Percentiles rank a stretch among this genome's conserved stretches.
Evolutionary conservation across 805 yeast genomes (phyloP).

Genomic region (Starmerella vaccinii): DNA sequence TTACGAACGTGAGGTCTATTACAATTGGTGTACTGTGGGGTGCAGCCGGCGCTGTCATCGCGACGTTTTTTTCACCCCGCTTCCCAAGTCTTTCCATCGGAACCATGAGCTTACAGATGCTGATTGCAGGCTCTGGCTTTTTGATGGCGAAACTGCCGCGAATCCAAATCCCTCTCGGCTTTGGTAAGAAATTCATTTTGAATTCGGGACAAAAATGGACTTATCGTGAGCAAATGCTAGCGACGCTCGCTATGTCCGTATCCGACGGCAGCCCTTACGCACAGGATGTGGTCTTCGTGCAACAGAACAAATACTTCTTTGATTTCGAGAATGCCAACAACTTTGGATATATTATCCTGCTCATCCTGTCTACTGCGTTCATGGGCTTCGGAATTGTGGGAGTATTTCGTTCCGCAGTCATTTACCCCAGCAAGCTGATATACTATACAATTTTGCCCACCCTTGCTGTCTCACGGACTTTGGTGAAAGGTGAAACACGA

Average conservation of each 20-base stretch:
- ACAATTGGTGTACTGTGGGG: slow-evolving; percentile 42
- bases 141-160: slow-evolving; percentile 28
- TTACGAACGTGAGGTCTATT: slow-evolving; percentile 32
- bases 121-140: slow-evolving; percentile 51
- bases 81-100: slow-evolving; percentile 43
- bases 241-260: slow-evolving; percentile 20
- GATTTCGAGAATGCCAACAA: neutral
- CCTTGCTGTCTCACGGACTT: slow-evolving; percentile 41
- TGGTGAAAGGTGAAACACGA: slow-evolving; percentile 24
- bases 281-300: neutral
- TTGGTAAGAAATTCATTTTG: slow-evolving; percentile 20
- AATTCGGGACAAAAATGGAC: slow-evolving; percentile 45
- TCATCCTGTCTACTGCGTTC: slow-evolving; percentile 47
- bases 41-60: slow-evolving; percentile 39
- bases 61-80: slow-evolving; percentile 35
- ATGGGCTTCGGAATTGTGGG: slow-evolving; percentile 62
- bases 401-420: slow-evolving; percentile 46
- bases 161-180: slow-evolving; percentile 6
- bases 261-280: slow-evolving; percentile 16
- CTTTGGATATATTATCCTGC: slow-evolving; percentile 42
- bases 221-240: slow-evolving; percentile 16
- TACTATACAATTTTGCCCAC: slow-evolving; percentile 47
- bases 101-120: slow-evolving; percentile 45
- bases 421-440: slow-evolving; percentile 42
- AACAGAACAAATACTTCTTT: slow-evolving; percentile 2